Evolutionary conservation across 139 green algal genomes (phyloP).

Genomic region (Chloropicon primus): DNA sequence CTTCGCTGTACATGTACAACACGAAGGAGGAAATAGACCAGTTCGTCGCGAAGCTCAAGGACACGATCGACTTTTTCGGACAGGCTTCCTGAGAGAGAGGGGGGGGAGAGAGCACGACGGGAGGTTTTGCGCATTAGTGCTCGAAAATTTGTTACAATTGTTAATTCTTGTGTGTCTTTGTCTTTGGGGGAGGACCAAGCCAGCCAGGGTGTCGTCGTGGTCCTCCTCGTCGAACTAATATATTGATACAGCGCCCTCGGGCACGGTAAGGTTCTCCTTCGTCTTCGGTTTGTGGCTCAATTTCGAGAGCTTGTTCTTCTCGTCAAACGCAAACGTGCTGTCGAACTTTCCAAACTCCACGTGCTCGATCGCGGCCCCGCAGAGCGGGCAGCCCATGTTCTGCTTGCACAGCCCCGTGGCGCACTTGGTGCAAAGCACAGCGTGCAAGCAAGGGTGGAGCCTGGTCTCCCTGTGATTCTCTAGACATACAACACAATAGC

Average conservation of each 20-base stretch:
- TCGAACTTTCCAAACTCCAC: background rate
- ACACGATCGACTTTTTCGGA: slow-evolving; percentile 78
- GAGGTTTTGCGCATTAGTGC: too few relatives aligned
- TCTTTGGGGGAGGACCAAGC: too few relatives aligned
- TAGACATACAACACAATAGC: background rate
- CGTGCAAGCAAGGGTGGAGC: background rate
- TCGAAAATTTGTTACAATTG: too few relatives aligned
- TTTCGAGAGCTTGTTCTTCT: background rate
- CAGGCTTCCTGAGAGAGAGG: too few relatives aligned
- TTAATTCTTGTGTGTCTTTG: too few relatives aligned
- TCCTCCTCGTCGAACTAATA: too few relatives aligned
- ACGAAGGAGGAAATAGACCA: slow-evolving; percentile 72
- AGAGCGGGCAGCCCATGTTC: background rate
- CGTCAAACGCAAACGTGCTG: background rate
- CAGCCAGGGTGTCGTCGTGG: too few relatives aligned
- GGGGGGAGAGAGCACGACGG: too few relatives aligned
- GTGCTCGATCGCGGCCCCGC: background rate
- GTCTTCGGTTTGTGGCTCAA: background rate
- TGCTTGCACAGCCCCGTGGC: background rate
- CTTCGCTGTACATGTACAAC: slow-evolving; percentile 88
- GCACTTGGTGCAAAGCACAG: background rate
- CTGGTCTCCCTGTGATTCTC: background rate
- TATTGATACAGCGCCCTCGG: background rate
- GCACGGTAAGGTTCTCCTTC: background rate
- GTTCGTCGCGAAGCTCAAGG: slow-evolving; percentile 66